A percentile compares a stretch with the other conserved stretches of the same genome.
These are phyloP conservation scores for Debaryomycetaceae sp. DNA, from an alignment of 1,139 yeast species.

Conservation along the genomic window DNA sequence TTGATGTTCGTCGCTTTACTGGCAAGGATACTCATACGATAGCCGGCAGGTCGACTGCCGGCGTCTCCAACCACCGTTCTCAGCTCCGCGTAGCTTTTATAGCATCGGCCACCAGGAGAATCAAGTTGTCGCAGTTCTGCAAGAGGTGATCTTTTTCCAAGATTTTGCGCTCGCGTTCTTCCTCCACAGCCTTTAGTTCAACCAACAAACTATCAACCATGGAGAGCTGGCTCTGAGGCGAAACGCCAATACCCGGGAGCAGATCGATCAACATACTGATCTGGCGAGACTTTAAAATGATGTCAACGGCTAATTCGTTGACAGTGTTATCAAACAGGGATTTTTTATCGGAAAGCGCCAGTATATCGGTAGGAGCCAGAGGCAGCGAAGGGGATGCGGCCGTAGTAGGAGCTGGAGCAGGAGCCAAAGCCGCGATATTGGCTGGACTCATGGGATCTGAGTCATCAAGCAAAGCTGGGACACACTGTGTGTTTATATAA, in stretches of 20 bases:
- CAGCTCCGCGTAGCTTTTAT: neutral
- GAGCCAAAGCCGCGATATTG: conserved; percentile 35
- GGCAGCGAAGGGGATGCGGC: conserved; percentile 1
- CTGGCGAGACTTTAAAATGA: conserved; percentile 78
- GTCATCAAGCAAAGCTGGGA: conserved; percentile 27
- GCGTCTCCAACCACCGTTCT: too few species aligned
- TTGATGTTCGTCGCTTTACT: too few species aligned
- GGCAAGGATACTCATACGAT: too few species aligned
- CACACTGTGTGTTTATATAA: conserved; percentile 53
- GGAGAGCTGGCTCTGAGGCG: conserved; percentile 61
- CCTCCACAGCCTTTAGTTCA: conserved; percentile 55
- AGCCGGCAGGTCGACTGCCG: too few species aligned
- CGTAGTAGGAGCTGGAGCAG: conserved; percentile 6
- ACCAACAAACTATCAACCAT: conserved; percentile 53
- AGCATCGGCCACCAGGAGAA: conserved; percentile 40
- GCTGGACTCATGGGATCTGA: conserved; percentile 24
- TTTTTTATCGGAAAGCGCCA: conserved; percentile 5
- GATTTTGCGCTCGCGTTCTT: conserved; percentile 46
- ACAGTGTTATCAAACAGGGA: conserved; percentile 42
- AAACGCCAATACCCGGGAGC: conserved; percentile 86
- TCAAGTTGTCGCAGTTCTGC: conserved; percentile 58
- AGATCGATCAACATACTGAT: conserved; percentile 78
- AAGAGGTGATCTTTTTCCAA: conserved; percentile 56
- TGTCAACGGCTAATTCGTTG: conserved; percentile 70
- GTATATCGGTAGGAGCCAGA: conserved; percentile 6